Percentiles rank a stretch among this genome's conserved stretches.
Conservation (phyloP, 768 basidiomycete genomes). For the Boletellus ananiceps region DNA sequence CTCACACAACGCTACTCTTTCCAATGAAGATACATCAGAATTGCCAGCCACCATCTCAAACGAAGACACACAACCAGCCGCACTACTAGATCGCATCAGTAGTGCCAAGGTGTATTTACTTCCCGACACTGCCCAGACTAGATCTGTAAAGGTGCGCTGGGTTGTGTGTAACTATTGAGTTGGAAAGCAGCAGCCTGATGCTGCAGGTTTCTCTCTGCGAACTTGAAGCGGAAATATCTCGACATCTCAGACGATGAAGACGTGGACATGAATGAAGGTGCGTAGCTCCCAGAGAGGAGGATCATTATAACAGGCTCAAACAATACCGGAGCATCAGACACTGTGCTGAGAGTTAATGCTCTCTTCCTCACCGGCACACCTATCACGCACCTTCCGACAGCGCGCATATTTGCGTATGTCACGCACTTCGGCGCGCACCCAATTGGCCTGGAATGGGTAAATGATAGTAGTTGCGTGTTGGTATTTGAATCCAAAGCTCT, state of each 20-base stretch:
- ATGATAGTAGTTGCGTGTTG: slow-evolving; percentile 77
- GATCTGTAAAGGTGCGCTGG: slow-evolving; percentile 70
- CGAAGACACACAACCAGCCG: slow-evolving; percentile 17
- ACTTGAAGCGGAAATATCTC: slow-evolving; percentile 45
- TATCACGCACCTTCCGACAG: slow-evolving; percentile 70
- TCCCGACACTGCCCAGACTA: slow-evolving; percentile 58
- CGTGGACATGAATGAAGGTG: slow-evolving; percentile 32
- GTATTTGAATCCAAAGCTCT: slow-evolving; percentile 58
- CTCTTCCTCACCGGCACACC: slow-evolving; percentile 69
- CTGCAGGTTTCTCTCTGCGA: slow-evolving; percentile 25
- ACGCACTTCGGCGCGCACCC: slow-evolving; percentile 73
- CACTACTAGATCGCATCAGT: slow-evolving; percentile 66
- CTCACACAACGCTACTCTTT: slow-evolving; percentile 51
- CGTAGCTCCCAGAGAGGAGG: slow-evolving; percentile 14
- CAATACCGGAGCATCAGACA: slow-evolving; percentile 33
- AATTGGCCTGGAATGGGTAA: slow-evolving; percentile 79
- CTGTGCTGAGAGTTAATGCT: slow-evolving; percentile 55
- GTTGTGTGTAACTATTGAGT: slow-evolving; percentile 33
- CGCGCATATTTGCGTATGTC: slow-evolving; percentile 76
- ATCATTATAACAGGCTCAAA: neutral
- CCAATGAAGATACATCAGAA: slow-evolving; percentile 52
- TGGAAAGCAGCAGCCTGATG: slow-evolving; percentile 43
- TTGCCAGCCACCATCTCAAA: slow-evolving; percentile 28
- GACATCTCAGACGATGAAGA: slow-evolving; percentile 34
- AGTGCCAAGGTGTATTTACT: slow-evolving; percentile 73